A percentile compares a stretch with the other conserved stretches of the same genome.
phyloP scores from a whole-genome alignment of 495 filamentous ascomycete genomes.

The Penicillium egyptiacum region DNA sequence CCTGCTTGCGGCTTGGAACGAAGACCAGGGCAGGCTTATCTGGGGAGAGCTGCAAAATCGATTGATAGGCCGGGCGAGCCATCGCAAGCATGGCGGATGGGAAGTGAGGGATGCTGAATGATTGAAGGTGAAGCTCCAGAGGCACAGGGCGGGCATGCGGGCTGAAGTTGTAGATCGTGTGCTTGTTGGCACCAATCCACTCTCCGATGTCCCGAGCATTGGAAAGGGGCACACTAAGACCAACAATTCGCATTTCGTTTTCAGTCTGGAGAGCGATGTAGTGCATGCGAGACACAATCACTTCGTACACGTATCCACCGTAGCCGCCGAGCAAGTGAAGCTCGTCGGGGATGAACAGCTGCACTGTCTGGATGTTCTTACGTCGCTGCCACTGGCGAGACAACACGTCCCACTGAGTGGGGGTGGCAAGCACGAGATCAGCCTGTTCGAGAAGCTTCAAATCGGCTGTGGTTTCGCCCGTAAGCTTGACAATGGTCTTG shows the following conservation, averaged over 20 bases:
- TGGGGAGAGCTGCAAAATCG: conserved; percentile 78
- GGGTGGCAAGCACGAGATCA: conserved; percentile 91
- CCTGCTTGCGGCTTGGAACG: conserved; percentile 90
- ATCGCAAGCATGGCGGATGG: conserved; percentile 98
- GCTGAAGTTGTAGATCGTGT: conserved; percentile 98
- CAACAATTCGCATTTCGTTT: conserved; percentile 80
- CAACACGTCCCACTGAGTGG: conserved; percentile 90
- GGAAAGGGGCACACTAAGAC: conserved; percentile 86
- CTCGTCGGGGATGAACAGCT: conserved; percentile 94
- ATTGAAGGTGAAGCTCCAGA: conserved; percentile 92
- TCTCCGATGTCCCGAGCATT: conserved; percentile 93
- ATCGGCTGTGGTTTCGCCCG: conserved; percentile 89
- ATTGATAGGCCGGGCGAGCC: conserved; percentile 87
- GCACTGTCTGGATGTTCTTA: conserved; percentile 89
- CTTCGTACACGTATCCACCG: conserved; percentile 88
- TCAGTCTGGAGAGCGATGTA: conserved; percentile 89
- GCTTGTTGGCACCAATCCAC: conserved; percentile 98
- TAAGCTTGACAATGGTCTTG: conserved; percentile 91
- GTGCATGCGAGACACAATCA: conserved; percentile 95
- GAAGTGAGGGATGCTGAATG: conserved; percentile 93
- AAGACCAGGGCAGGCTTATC: conserved; percentile 91
- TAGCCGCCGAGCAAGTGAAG: conserved; percentile 93
- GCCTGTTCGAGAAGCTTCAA: conserved; percentile 84
- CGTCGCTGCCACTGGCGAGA: conserved; percentile 94
- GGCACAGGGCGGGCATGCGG: conserved; percentile 84